These are phyloP conservation scores for Selaginella tamariscina DNA, from an alignment of 75 land plant genomes.

Conservation along the genomic window DNA sequence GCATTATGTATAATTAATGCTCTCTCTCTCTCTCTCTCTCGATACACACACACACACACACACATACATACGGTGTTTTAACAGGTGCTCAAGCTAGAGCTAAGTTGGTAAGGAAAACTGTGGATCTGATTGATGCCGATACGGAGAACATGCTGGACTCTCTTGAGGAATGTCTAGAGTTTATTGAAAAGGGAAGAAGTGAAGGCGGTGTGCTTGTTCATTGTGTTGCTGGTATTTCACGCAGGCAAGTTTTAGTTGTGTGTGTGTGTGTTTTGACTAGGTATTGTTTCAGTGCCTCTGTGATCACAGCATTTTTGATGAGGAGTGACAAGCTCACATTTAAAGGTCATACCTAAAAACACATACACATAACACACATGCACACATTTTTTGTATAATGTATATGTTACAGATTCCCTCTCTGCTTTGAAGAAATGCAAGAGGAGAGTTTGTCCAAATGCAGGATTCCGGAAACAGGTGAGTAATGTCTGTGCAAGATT, in stretches of 20 bases:
- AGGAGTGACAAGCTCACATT: slow-evolving; percentile 51
- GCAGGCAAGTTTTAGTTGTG: slow-evolving; percentile 46
- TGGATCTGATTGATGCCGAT: slow-evolving; percentile 71
- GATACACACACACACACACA: too few species aligned
- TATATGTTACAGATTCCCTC: slow-evolving; percentile 58
- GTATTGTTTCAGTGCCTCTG: slow-evolving; percentile 78
- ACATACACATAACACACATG: too few species aligned
- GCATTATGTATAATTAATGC: slow-evolving; percentile 8
- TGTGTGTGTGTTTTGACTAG: slow-evolving; percentile 8
- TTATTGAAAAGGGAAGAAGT: slow-evolving; percentile 66
- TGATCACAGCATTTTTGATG: slow-evolving; percentile 89
- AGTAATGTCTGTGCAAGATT: not conserved
- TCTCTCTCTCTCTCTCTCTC: not conserved
- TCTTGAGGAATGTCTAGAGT: slow-evolving; percentile 72
- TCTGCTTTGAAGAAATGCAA: slow-evolving; percentile 49
- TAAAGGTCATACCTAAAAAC: slow-evolving; percentile 84
- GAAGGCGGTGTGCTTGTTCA: slow-evolving; percentile 77
- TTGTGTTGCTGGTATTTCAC: slow-evolving; percentile 93
- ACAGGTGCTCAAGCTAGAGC: not conserved
- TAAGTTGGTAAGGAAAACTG: slow-evolving; percentile 52
- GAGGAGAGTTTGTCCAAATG: slow-evolving; percentile 70
- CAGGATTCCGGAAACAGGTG: slow-evolving; percentile 94
- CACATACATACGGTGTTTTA: not conserved
- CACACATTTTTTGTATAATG: not conserved
- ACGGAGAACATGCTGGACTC: slow-evolving; percentile 73